Evolutionary conservation across 2,329 filamentous ascomycete genomes (phyloP).

Genomic region (Furcasterigmium sp.): DNA sequence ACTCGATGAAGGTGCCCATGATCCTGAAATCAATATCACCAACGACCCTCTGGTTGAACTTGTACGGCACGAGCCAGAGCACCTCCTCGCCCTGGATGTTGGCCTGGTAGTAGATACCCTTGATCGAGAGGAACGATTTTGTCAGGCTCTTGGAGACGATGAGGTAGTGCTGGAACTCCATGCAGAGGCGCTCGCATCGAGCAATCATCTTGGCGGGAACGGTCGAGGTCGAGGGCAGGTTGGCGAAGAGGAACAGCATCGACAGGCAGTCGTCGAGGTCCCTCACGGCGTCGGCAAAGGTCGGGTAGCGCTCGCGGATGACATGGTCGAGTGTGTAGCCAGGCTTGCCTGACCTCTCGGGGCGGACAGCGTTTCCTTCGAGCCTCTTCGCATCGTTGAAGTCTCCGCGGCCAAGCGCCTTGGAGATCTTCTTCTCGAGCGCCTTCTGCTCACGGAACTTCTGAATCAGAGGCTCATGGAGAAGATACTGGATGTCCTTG

Average conservation of each 20-base stretch:
- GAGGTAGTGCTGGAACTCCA: slow-evolving; percentile 97
- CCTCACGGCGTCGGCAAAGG: slow-evolving; percentile 87
- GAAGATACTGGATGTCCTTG: slow-evolving; percentile 96
- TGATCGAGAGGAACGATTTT: slow-evolving; percentile 97
- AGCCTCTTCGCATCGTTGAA: slow-evolving; percentile 81
- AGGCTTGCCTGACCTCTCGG: slow-evolving; percentile 87
- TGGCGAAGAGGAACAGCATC: slow-evolving; percentile 96
- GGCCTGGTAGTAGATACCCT: slow-evolving; percentile 98
- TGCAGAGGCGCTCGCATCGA: slow-evolving; percentile 84
- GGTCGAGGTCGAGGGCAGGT: slow-evolving; percentile 81
- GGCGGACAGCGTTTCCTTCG: slow-evolving; percentile 77
- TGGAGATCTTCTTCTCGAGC: slow-evolving; percentile 95
- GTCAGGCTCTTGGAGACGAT: slow-evolving; percentile 86
- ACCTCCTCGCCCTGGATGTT: slow-evolving; percentile 96
- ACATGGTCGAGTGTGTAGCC: slow-evolving; percentile 92
- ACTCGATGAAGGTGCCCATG: slow-evolving; percentile 98
- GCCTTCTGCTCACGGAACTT: slow-evolving; percentile 98
- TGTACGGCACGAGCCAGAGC: slow-evolving; percentile 94
- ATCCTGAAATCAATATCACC: slow-evolving; percentile 97
- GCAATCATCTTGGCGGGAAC: slow-evolving; percentile 95
- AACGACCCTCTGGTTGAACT: slow-evolving; percentile 91
- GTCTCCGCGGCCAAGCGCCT: slow-evolving; percentile 86
- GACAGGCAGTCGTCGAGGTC: slow-evolving; percentile 96
- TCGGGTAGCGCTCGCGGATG: slow-evolving; percentile 96
- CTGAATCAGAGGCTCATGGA: slow-evolving; percentile 88